phyloP scores from a whole-genome alignment of 2,329 filamentous ascomycete species.

The Bipolaris zeicola region DNA sequence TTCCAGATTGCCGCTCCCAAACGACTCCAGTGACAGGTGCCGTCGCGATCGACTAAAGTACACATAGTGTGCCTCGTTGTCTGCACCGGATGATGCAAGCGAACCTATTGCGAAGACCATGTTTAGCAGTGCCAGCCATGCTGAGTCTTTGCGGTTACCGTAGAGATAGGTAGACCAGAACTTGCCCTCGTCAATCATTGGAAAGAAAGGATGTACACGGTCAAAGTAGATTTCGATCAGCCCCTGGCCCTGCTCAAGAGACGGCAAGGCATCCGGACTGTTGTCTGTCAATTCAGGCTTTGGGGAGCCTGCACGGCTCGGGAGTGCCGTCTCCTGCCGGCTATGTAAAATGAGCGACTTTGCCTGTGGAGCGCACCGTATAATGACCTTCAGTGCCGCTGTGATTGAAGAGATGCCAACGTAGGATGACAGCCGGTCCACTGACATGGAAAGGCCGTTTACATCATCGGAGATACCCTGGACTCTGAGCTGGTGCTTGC shows the following conservation, averaged over 20 bases:
- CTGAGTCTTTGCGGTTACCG: slow-evolving; percentile 66
- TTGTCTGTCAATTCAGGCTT: slow-evolving; percentile 43
- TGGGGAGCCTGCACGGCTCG: slow-evolving; percentile 46
- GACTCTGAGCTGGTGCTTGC: slow-evolving; percentile 49
- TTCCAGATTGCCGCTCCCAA: slow-evolving; percentile 74
- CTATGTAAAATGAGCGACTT: slow-evolving; percentile 55
- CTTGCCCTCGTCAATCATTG: slow-evolving; percentile 73
- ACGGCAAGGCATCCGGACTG: slow-evolving; percentile 55
- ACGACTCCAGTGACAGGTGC: slow-evolving; percentile 68
- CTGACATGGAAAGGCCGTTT: slow-evolving; percentile 67
- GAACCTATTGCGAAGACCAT: slow-evolving; percentile 79
- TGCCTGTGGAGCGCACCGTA: slow-evolving; percentile 59
- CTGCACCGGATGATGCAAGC: slow-evolving; percentile 67
- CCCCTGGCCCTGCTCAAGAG: slow-evolving; percentile 68
- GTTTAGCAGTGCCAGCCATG: slow-evolving; percentile 75
- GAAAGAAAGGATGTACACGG: slow-evolving; percentile 72
- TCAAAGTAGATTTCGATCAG: slow-evolving; percentile 79
- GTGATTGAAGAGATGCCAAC: slow-evolving; percentile 77
- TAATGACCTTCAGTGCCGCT: slow-evolving; percentile 73
- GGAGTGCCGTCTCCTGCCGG: slow-evolving; percentile 45
- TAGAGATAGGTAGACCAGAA: slow-evolving; percentile 70
- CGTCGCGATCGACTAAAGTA: slow-evolving; percentile 73
- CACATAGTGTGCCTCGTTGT: slow-evolving; percentile 69
- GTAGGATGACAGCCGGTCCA: slow-evolving; percentile 68
- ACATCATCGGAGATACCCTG: slow-evolving; percentile 70